Base-by-base conservation (phyloP, 805 yeast species). In the Kregervanrija fluxuum region DNA sequence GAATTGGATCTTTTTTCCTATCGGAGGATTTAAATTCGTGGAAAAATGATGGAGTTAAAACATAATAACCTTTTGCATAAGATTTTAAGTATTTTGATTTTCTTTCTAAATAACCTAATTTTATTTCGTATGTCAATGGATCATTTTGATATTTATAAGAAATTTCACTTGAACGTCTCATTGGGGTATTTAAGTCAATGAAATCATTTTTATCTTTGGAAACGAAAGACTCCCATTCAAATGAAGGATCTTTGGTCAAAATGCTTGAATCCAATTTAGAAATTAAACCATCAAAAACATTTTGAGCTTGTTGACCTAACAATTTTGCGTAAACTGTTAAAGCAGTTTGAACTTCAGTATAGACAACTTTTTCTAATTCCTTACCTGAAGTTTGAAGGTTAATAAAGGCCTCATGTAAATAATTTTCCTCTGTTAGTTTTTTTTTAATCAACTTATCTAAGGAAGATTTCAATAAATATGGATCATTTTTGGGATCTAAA, bases 41-140 rank as follows among this genome's bases (percentile, higher is more conserved):
- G 45, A 91, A 68, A 56, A 79, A 89, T 45, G 81, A 80, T 45
- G 96, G 85, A 3, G 99, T 89, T 53, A 91, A 70, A 14, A 91
- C 96, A 60, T 88, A 93, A 80, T 85, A 93, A 3, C 93, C 95
- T 50, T 80, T 75, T 4, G 95, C 79, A 64, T 89, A 93, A n/a
- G 91, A 83, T 68, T 90, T 90, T 52, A 93, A 71, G 61, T 79
- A 90, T 70, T 91, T 91, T 6, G 97, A 86, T 56, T 95, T 75
- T 62, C 96, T 77, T 63, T 93, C 98, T 50, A 91, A 70, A 51
- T 72, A 77, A 2, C 97, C 96, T 11, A 88, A 77, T 43, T 87
- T 77, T 34, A 90, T 73, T 51, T 78, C 81, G 42, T 63, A 67
- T 11, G 90, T 77, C 50, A 87, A 68, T 11, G 88, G 79, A 44